Conservation (phyloP, 768 basidiomycete species). For the Myochromella boudieri region DNA sequence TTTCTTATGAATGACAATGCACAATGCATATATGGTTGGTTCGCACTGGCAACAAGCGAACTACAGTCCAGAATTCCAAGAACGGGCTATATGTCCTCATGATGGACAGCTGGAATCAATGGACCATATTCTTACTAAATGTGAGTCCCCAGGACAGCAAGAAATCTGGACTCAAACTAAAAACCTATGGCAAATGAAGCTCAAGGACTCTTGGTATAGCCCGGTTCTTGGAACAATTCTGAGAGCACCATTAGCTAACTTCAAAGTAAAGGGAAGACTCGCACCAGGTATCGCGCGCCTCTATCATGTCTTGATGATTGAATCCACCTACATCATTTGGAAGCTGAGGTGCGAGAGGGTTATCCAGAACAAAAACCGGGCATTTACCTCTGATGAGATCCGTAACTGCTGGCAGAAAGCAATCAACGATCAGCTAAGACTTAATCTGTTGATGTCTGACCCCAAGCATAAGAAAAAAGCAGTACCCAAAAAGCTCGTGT, state of each 20-base stretch:
- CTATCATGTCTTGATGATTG: background rate
- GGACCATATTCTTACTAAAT: constrained; percentile 5
- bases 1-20: constrained; percentile 5
- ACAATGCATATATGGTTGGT: constrained; percentile 5
- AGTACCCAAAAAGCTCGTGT: background rate
- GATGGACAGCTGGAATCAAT: background rate
- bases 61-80: background rate
- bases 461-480: background rate
- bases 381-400: background rate
- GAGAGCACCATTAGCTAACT: background rate
- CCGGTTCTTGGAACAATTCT: background rate
- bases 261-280: background rate
- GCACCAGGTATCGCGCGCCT: background rate
- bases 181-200: background rate
- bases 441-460: background rate
- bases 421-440: background rate
- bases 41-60: background rate
- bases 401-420: background rate
- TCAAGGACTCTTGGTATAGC: background rate
- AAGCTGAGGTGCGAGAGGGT: background rate
- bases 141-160: background rate
- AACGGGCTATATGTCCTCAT: background rate
- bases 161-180: background rate
- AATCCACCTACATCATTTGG: background rate
- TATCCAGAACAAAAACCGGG: background rate